Percentiles rank a stretch among this genome's conserved stretches.
Evolutionary conservation across 257 asterid genomes (phyloP).

Genomic region (Petunia secreta): DNA sequence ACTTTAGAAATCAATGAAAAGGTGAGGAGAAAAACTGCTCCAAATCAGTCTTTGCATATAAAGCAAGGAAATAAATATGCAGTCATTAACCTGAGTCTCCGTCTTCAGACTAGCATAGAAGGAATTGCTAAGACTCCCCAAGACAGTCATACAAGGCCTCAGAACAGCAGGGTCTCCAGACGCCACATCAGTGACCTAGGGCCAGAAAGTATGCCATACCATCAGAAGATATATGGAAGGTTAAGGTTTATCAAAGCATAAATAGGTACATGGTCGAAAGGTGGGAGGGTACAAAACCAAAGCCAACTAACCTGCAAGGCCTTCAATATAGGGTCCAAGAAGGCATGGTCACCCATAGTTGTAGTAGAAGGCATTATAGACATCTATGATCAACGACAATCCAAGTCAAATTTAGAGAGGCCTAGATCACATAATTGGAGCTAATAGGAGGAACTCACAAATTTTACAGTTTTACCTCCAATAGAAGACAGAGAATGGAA

Average conservation of each 20-base stretch:
- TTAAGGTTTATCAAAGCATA: background rate
- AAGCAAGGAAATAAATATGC: slow-evolving; percentile 5
- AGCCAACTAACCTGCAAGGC: slow-evolving; percentile 64
- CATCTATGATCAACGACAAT: slow-evolving; percentile 43
- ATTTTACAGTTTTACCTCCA: slow-evolving; percentile 60
- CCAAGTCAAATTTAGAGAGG: slow-evolving; percentile 6
- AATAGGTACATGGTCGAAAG: background rate
- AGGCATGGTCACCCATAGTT: slow-evolving; percentile 42
- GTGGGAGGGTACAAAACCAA: slow-evolving; percentile 16
- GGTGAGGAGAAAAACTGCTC: slow-evolving; percentile 15
- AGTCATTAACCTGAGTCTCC: slow-evolving; percentile 70
- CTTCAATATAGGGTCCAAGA: slow-evolving; percentile 52
- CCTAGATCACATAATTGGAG: slow-evolving; percentile 18
- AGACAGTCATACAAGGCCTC: slow-evolving; percentile 73
- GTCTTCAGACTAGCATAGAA: slow-evolving; percentile 55
- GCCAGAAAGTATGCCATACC: slow-evolving; percentile 28
- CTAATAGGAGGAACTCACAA: slow-evolving; percentile 18
- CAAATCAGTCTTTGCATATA: background rate
- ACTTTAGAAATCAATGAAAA: background rate
- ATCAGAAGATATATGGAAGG: slow-evolving; percentile 22
- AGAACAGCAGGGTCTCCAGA: slow-evolving; percentile 55
- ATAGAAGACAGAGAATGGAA: slow-evolving; percentile 64
- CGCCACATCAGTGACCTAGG: slow-evolving; percentile 50
- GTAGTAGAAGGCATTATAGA: slow-evolving; percentile 48
- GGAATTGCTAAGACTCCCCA: slow-evolving; percentile 68